phyloP scores from a whole-genome alignment of 208 protist genomes.

The Wallacemonas sp. region DNA sequence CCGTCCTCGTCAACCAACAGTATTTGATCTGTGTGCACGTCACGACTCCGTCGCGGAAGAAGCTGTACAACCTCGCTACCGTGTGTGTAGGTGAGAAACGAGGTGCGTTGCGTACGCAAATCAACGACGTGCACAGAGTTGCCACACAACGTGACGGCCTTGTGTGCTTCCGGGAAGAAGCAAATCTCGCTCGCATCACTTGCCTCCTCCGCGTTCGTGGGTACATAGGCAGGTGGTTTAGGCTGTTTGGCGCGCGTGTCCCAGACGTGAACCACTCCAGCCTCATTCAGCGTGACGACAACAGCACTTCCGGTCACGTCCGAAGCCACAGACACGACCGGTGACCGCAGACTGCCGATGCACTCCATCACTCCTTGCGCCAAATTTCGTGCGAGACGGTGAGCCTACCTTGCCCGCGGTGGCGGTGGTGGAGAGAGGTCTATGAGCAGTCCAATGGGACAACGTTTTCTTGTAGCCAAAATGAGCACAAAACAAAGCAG shows the following conservation, averaged over 20 bases:
- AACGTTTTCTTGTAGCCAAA: background rate
- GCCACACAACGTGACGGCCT: slow-evolving; percentile 48
- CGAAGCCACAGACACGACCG: slow-evolving; percentile 49
- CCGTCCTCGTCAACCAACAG: slow-evolving; percentile 70
- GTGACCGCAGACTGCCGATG: slow-evolving; percentile 22
- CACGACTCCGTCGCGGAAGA: slow-evolving; percentile 12
- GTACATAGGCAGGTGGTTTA: slow-evolving; percentile 1
- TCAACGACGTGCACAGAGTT: slow-evolving; percentile 40
- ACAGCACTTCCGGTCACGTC: slow-evolving; percentile 14
- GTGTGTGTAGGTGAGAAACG: slow-evolving; percentile 31
- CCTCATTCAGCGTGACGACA: slow-evolving; percentile 52
- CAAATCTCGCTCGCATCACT: slow-evolving; percentile 47
- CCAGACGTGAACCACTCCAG: slow-evolving; percentile 44
- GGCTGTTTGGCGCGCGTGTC: slow-evolving; percentile 43
- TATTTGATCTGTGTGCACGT: slow-evolving; percentile 9
- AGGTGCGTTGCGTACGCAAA: slow-evolving; percentile 20
- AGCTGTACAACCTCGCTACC: slow-evolving; percentile 39
- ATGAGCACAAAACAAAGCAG: slow-evolving; percentile 3
- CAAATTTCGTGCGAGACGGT: too few relatives aligned
- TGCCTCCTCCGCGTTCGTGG: background rate
- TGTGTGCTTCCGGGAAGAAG: slow-evolving; percentile 35
- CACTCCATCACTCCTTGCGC: slow-evolving; percentile 63
- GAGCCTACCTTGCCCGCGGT: too few relatives aligned
- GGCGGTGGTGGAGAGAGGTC: too few relatives aligned
- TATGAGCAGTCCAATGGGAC: too few relatives aligned